A percentile compares a stretch with the other conserved stretches of the same genome.
Evolutionary conservation across 1,284 basidiomycete genomes (phyloP).

Genomic region (Phylloboletellus chloephorus): DNA sequence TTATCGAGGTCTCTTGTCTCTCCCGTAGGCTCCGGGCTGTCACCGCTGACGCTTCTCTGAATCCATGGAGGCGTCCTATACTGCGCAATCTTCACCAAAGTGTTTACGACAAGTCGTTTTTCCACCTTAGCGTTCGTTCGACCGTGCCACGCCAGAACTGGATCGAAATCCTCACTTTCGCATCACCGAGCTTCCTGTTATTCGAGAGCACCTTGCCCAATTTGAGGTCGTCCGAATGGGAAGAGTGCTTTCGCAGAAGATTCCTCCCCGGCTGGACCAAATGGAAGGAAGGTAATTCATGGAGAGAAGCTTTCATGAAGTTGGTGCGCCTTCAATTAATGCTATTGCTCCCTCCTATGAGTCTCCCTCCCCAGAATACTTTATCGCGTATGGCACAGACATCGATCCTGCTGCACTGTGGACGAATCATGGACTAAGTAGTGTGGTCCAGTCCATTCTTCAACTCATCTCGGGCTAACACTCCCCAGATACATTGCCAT

Average conservation of each 20-base stretch:
- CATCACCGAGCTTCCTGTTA: conserved; percentile 53
- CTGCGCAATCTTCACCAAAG: conserved; percentile 45
- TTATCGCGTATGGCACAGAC: conserved; percentile 61
- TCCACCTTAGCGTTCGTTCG: conserved; percentile 52
- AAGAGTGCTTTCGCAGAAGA: conserved; percentile 60
- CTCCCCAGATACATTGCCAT: conserved; percentile 59
- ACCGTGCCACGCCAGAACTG: conserved; percentile 68
- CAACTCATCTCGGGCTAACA: conserved; percentile 6
- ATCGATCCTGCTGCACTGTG: conserved; percentile 58
- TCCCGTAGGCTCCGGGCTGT: conserved; percentile 53
- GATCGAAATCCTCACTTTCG: conserved; percentile 63
- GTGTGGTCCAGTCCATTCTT: conserved; percentile 12
- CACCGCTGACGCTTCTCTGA: conserved; percentile 56
- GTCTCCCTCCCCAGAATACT: conserved; percentile 43
- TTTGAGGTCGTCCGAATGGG: conserved; percentile 58
- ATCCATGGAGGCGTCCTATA: conserved; percentile 70
- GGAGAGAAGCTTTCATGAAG: conserved; percentile 63
- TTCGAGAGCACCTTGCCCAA: conserved; percentile 64
- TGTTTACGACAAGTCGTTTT: conserved; percentile 47
- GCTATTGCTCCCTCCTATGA: conserved; percentile 1
- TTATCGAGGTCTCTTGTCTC: conserved; percentile 52
- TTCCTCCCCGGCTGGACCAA: conserved; percentile 68
- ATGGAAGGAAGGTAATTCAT: conserved; percentile 57
- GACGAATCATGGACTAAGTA: conserved; percentile 81
- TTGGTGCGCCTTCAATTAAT: conserved; percentile 25